Base-by-base conservation (phyloP, 2,329 filamentous ascomycete genomes). In the Canariomyces notabilis region DNA sequence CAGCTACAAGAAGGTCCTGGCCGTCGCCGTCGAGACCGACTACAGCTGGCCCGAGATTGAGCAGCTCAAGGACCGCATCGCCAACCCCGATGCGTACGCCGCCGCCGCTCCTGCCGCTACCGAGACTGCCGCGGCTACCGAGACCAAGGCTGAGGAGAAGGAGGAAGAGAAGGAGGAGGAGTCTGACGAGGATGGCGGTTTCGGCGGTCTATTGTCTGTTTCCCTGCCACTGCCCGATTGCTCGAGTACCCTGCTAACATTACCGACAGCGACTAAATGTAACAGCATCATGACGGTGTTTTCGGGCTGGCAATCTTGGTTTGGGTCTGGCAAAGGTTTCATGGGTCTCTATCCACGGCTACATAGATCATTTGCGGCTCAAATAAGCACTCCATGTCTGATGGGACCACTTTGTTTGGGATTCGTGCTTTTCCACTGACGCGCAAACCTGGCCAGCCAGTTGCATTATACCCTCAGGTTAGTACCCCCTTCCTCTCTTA, bases 21-120 rank as follows among this genome's bases (percentile, higher is more conserved):
- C 93, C 59, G 83, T 96, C 64, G 94, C 93, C 64, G 71, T 98
- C 64, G 80, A 83, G 74, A 96, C 88, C 62, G 90, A 95, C 60
- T 85, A 85, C 80, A 85, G 82, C 74, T 98, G 93, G 91, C 83
- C 90, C 64, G 89, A 88, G 73, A 95, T 98, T 66, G 83, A 94
- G 66, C 80, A 95, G 75, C 86, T 98, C 77, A 98, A 98, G 87
- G 93, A 98, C 77, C 89, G 93, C 71, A 96, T 98, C 65, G 89
- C 89, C 75, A 97, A 98, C 83, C 94, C 94, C 61, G 93, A 98
- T 46, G 89, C 89, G 46, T 98, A 97, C 71, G 93, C 91, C 57
- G 70, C 88, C 39, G 77, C 90, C 58, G 89, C 85, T 58, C 89
- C 91, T 49, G 80, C 68, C 56, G 85, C 83, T 47, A 76, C 75